phyloP scores from a whole-genome alignment of 164 flowering plant genomes.

The Kingdonia uniflora region DNA sequence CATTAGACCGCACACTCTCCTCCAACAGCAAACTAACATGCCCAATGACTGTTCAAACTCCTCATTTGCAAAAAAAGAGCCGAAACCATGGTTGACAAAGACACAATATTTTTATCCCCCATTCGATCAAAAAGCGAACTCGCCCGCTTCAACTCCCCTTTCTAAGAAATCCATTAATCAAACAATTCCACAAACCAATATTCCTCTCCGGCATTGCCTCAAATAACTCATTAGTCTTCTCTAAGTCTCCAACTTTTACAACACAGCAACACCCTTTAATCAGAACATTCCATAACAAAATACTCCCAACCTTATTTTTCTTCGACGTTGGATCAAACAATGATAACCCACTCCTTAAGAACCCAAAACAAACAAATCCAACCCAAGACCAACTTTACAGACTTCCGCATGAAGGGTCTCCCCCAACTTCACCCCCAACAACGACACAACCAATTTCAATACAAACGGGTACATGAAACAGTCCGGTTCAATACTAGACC shows the following conservation, averaged over 20 bases:
- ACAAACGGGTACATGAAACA: constrained; percentile 31
- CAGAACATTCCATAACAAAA: constrained; percentile 49
- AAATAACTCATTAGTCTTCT: no score
- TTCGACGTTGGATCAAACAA: constrained; percentile 46
- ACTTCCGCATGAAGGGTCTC: constrained; percentile 20
- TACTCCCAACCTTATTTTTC: constrained; percentile 19
- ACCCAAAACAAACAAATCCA: constrained; percentile 35
- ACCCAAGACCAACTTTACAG: constrained; percentile 29
- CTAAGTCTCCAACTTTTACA: constrained; percentile 33
- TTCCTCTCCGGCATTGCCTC: no score
- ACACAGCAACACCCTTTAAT: constrained; percentile 44
- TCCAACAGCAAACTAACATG: constrained; percentile 31
- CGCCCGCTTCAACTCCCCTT: constrained; percentile 28
- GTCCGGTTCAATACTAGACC: constrained; percentile 23
- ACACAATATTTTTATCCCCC: constrained; percentile 17
- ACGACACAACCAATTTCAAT: no score
- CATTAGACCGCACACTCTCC: constrained; percentile 33
- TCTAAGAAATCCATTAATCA: constrained; percentile 34
- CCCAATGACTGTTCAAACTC: constrained; percentile 26
- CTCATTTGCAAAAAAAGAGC: constrained; percentile 35
- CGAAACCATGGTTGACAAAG: constrained; percentile 45
- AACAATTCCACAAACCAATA: no score
- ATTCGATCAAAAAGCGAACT: constrained; percentile 27
- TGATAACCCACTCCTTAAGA: constrained; percentile 36
- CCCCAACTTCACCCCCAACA: constrained; percentile 18